Evolutionary conservation across 2,329 filamentous ascomycete genomes (phyloP).

Genomic region (Phialophora chinensis): DNA sequence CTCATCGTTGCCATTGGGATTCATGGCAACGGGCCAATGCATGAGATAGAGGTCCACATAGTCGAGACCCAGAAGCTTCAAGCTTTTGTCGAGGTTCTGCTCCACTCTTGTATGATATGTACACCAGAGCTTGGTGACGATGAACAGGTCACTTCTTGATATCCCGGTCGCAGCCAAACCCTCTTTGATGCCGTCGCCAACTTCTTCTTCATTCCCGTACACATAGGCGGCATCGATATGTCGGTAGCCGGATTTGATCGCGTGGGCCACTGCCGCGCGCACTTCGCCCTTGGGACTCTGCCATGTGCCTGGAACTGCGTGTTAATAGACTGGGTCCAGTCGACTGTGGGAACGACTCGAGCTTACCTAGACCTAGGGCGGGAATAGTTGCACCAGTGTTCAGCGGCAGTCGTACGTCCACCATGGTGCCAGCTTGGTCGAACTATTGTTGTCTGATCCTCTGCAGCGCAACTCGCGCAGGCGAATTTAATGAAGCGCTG

Average conservation of each 20-base stretch:
- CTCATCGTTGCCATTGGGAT: slow-evolving; percentile 53
- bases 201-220: slow-evolving; percentile 68
- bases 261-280: slow-evolving; percentile 54
- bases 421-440: slow-evolving; percentile 30
- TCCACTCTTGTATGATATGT: slow-evolving; percentile 68
- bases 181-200: slow-evolving; percentile 64
- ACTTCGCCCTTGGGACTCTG: slow-evolving; percentile 58
- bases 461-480: background rate
- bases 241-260: slow-evolving; percentile 47
- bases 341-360: background rate
- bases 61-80: slow-evolving; percentile 67
- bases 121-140: slow-evolving; percentile 74
- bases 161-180: slow-evolving; percentile 63
- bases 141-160: slow-evolving; percentile 68
- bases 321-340: background rate
- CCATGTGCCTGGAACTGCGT: slow-evolving; percentile 54
- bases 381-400: slow-evolving; percentile 58
- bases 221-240: slow-evolving; percentile 53
- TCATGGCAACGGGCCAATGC: slow-evolving; percentile 66
- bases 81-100: slow-evolving; percentile 64
- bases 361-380: slow-evolving; percentile 54
- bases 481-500: slow-evolving; percentile 11
- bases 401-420: slow-evolving; percentile 47
- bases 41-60: slow-evolving; percentile 76
- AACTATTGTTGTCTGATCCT: background rate